A percentile compares a stretch with the other conserved stretches of the same genome.
Evolutionary conservation across 2,329 filamentous ascomycete genomes (phyloP).

Genomic region (Rasamsonia emersonii): DNA sequence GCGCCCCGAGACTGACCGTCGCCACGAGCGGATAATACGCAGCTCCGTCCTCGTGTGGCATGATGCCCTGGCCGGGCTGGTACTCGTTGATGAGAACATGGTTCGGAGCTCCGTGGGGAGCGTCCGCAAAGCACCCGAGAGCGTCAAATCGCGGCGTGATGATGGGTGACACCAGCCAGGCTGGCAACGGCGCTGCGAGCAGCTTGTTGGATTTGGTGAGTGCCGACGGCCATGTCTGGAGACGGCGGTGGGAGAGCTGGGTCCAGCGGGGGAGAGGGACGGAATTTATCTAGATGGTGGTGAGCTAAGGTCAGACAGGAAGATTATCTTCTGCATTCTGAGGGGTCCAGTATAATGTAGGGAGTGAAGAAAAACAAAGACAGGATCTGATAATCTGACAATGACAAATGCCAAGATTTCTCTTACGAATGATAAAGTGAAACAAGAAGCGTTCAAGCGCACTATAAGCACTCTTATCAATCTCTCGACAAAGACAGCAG

Average conservation of each 20-base stretch:
- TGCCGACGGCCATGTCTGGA: constrained; percentile 84
- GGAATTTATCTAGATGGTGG: constrained; percentile 40
- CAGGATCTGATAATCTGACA: not conserved
- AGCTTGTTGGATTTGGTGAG: constrained; percentile 68
- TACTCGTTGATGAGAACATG: constrained; percentile 96
- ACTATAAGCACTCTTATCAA: too few species aligned
- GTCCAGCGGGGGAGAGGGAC: constrained; percentile 76
- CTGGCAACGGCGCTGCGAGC: constrained; percentile 60
- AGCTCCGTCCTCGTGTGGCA: constrained; percentile 88
- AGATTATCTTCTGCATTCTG: too few species aligned
- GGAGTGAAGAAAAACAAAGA: too few species aligned
- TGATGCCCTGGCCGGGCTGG: constrained; percentile 78
- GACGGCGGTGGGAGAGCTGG: constrained; percentile 72
- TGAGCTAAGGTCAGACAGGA: too few species aligned
- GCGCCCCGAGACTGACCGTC: constrained; percentile 75
- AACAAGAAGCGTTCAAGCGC: too few species aligned
- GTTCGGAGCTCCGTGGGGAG: constrained; percentile 71
- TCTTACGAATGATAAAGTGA: too few species aligned
- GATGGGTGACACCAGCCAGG: constrained; percentile 65
- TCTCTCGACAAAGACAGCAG: not conserved
- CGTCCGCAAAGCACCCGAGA: constrained; percentile 47
- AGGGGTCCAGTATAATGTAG: too few species aligned
- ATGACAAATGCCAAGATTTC: not conserved
- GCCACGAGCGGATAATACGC: constrained; percentile 85
- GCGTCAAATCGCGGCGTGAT: constrained; percentile 45